A percentile compares a stretch with the other conserved stretches of the same genome.
Conservation (phyloP, 208 protist species). For the Leptomonas pyrrhocoris region DNA sequence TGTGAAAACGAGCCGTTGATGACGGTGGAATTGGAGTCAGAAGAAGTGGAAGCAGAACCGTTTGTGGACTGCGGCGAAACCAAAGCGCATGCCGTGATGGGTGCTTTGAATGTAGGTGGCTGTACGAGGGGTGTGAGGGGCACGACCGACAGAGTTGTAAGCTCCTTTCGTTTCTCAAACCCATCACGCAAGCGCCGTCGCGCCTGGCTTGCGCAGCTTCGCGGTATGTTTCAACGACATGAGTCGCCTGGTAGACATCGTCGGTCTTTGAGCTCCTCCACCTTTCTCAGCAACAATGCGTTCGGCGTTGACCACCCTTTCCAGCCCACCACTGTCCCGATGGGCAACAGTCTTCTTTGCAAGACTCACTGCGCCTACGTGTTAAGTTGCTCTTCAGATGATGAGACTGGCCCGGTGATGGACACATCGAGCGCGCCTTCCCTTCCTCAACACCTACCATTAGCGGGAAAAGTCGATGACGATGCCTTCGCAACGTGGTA, state of each 20-base stretch:
- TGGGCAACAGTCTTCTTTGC: background rate
- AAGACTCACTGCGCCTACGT: background rate
- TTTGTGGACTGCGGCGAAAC: background rate
- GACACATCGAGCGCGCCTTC: background rate
- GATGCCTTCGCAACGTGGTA: constrained; percentile 18
- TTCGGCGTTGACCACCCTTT: background rate
- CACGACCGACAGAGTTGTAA: no score
- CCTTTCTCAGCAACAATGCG: background rate
- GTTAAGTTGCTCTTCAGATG: background rate
- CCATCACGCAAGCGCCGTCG: constrained; percentile 23
- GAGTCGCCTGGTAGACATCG: background rate
- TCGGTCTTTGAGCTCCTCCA: background rate
- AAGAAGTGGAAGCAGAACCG: background rate
- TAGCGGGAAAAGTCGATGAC: background rate
- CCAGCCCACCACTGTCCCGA: background rate
- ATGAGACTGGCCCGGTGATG: background rate
- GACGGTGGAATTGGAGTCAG: constrained; percentile 28
- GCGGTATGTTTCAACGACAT: background rate
- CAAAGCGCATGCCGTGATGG: background rate
- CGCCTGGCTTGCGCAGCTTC: background rate
- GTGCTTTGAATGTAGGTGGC: no score
- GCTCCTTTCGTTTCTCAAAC: no score
- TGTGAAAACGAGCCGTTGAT: constrained; percentile 64
- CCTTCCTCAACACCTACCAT: background rate
- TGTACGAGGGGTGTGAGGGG: no score